phyloP scores from a whole-genome alignment of 768 basidiomycete species.

The Pisolithus microcarpus region DNA sequence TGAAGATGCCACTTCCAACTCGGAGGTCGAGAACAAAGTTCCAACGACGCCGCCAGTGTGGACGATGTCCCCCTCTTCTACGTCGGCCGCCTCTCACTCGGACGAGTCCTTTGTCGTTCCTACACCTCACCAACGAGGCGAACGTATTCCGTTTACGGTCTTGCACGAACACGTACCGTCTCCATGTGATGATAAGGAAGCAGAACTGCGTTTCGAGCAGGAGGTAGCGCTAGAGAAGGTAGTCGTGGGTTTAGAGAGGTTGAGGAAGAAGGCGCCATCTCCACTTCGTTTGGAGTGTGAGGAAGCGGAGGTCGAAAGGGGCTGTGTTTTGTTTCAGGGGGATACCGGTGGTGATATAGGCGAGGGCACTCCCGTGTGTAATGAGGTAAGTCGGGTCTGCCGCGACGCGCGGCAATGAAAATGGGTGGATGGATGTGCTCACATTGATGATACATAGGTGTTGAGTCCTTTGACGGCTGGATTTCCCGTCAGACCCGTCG shows the following conservation, averaged over 20 bases:
- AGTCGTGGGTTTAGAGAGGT: slow-evolving; percentile 3
- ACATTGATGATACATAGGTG: background rate
- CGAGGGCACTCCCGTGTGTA: background rate
- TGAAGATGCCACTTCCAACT: background rate
- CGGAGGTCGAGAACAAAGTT: slow-evolving; percentile 1
- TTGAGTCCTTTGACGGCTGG: background rate
- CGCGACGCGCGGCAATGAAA: too few species aligned
- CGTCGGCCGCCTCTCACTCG: slow-evolving; percentile 3
- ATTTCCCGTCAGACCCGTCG: background rate
- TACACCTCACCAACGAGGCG: background rate
- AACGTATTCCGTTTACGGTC: background rate
- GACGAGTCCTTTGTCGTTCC: slow-evolving; percentile 5
- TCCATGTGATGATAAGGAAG: background rate
- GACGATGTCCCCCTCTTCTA: slow-evolving; percentile 8
- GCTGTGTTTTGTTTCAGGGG: background rate
- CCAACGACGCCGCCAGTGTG: slow-evolving; percentile 4
- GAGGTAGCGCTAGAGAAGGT: background rate
- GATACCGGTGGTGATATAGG: background rate
- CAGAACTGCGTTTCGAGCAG: too few species aligned
- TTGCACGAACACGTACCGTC: background rate
- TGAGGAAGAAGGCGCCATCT: slow-evolving; percentile 4
- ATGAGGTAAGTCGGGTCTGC: background rate
- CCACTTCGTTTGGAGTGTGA: background rate
- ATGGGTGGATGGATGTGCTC: too few species aligned
- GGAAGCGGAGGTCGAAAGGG: background rate